Evolutionary conservation across 331 rosid species (phyloP), one percentile per base, ranked within the genome.

Genomic region (Prunus yedoensis): DNA sequence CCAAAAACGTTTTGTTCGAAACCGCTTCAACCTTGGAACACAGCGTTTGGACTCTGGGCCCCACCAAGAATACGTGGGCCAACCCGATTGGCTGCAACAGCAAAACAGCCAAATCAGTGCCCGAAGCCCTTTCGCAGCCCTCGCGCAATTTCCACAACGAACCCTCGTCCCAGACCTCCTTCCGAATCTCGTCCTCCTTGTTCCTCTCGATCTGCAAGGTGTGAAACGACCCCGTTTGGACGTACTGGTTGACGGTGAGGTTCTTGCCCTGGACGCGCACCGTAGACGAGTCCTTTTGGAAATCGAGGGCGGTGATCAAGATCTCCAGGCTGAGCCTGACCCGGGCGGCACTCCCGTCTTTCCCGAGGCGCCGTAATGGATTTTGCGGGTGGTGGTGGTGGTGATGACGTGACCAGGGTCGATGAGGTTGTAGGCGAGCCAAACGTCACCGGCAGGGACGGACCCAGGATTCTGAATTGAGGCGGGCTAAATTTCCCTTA

Each of bases 161-260:
- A 6, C 2, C n/a, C 1, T n/a, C 10, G 4, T 35, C 54, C 86
- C 86, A 87, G 8, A 56, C 47, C 63, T 72, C 78, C 18, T 82
- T 86, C 6, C 23, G 46, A 9, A 87, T 77, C 35, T 75, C 81
- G 10, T 25, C 1, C 27, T 25, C 27, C 27, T 25, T 25, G 27
- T 25, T 25, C 27, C 27, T 25, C 27, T 25, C 27, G 27, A 85
- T 78, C 70, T 81, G 64, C 8, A 82, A 4, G 2, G 79, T 80
- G 81, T 82, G 87, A 80, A 78, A 78, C 5, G 84, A 72, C 2
- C 87, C 78, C 0, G 71, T 76, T 2, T 79, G 58, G 13, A 76
- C 68, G 30, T 53, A 59, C 13, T 54, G 66, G 54, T 70, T 81
- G 1, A 51, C 6, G 0, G 49, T 81, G 32, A 76, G 25, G 25